Base-by-base conservation (phyloP, 1,284 basidiomycete species). In the Peniophora sp. region DNA sequence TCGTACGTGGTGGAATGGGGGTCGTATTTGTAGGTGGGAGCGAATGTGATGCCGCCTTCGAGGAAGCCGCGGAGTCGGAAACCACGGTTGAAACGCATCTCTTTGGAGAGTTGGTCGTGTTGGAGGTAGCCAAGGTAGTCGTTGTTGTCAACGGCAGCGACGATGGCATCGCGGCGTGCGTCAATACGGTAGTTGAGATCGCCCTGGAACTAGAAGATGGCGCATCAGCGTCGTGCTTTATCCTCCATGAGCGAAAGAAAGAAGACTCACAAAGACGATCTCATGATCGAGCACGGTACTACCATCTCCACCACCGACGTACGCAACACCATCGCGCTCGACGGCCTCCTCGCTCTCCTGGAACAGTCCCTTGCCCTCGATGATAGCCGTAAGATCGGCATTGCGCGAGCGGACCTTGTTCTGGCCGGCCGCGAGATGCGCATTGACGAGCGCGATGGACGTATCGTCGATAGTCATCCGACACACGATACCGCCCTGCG, bases 21-120 rank as follows among this genome's bases (percentile, higher is more conserved):
- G 64, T 97, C 91, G 69, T 97, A 98, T 69, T 98, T 98, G 81
- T 98, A 99, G n/a, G 96, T 99, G 14, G 95, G 95, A 17, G 78
- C 63, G 61, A 95, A 97, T 0, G 72, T 79, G 55, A 97, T 80
- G 0, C 81, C 83, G 0, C 93, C 87, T 61, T 99, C 96, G 12
- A 66, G 67, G 67, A 98, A 98, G 1, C 75, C 72, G 16, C 91
- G 85, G 11, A 99, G n/a, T n/a, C n/a, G n/a, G n/a, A n/a, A n/a
- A n/a, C n/a, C n/a, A n/a, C n/a, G n/a, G 62, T 98, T 97, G 57
- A 70, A 73, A 52, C 83, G 83, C 74, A 97, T 85, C 65, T 97
- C 92, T 58, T 92, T 92, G 12, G 80, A 71, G 1, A 99, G 81
- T 63, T 99, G 96, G 67, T 99, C 97, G 61, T 94, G 85, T 16